Conservation (phyloP, 352 stramenopile genomes). For the Pythium rhizo-oryzae region DNA sequence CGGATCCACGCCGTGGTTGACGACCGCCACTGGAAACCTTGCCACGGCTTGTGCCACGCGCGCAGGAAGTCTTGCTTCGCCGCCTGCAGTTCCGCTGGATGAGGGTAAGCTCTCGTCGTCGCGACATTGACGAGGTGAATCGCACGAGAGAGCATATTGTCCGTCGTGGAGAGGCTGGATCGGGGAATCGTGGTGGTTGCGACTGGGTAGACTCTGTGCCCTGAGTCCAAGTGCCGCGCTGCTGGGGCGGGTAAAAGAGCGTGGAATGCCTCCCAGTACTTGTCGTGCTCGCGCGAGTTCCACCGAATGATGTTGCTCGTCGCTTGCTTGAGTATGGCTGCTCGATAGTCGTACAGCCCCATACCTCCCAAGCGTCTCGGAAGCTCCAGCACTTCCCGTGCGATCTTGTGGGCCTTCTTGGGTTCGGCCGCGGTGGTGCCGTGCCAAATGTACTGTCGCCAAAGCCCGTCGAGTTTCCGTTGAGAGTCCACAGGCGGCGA, state of each 20-base stretch:
- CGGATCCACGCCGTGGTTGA: neutral
- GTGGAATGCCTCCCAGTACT: slow-evolving; percentile 9
- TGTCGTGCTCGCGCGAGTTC: neutral
- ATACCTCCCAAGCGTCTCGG: neutral
- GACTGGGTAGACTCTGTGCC: too few relatives aligned
- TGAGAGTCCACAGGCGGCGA: too few relatives aligned
- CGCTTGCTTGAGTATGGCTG: neutral
- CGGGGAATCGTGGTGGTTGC: too few relatives aligned
- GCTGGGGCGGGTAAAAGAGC: too few relatives aligned
- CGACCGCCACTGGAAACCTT: neutral
- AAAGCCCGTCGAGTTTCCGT: neutral
- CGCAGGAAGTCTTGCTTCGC: neutral
- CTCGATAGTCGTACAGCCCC: neutral
- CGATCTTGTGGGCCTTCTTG: neutral
- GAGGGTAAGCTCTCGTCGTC: too few relatives aligned
- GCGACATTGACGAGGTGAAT: too few relatives aligned
- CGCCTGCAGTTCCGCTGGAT: neutral
- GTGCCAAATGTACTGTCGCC: slow-evolving; percentile 4
- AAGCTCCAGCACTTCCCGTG: neutral
- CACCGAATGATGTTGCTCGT: neutral
- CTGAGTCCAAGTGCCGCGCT: too few relatives aligned
- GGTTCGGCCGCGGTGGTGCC: neutral
- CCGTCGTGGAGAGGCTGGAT: too few relatives aligned
- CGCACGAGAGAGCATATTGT: too few relatives aligned
- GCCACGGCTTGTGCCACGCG: neutral